phyloP scores from a whole-genome alignment of 1,284 basidiomycete genomes.

The Hemileia vastatrix region DNA sequence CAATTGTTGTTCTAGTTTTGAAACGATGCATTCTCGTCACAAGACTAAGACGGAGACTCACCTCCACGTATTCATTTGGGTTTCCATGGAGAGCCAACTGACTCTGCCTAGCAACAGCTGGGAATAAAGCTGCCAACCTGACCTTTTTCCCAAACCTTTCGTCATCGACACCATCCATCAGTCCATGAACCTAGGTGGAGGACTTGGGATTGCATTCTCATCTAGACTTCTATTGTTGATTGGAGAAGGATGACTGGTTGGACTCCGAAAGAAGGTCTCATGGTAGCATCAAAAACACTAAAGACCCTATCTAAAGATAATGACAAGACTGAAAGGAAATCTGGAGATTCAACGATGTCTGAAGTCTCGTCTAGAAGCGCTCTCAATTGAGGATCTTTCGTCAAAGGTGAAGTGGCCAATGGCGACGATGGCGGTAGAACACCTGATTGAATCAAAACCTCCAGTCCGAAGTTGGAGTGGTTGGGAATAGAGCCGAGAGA shows the following conservation, averaged over 20 bases:
- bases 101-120: constrained; percentile 66
- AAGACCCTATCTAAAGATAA: constrained; percentile 61
- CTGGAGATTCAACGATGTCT: constrained; percentile 55
- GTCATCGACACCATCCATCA: constrained; percentile 36
- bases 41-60: constrained; percentile 46
- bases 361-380: constrained; percentile 61
- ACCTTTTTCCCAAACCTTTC: constrained; percentile 50
- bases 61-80: constrained; percentile 75
- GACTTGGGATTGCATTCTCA: constrained; percentile 51
- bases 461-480: constrained; percentile 30
- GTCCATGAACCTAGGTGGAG: constrained; percentile 8
- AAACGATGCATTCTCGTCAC: constrained; percentile 5
- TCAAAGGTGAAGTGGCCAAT: too few species aligned
- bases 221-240: too few species aligned
- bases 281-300: constrained; percentile 51
- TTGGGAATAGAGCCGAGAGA: constrained; percentile 44
- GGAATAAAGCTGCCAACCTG: constrained; percentile 63
- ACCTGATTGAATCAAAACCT: constrained; percentile 37
- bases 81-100: constrained; percentile 59
- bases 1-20: too few species aligned
- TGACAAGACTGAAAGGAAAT: constrained; percentile 60
- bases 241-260: constrained; percentile 11
- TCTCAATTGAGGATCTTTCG: constrained; percentile 53
- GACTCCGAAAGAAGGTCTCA: constrained; percentile 47
- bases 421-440: constrained; percentile 29